Base-by-base conservation (phyloP, 352 stramenopile species). In the Phytophthora idaei region DNA sequence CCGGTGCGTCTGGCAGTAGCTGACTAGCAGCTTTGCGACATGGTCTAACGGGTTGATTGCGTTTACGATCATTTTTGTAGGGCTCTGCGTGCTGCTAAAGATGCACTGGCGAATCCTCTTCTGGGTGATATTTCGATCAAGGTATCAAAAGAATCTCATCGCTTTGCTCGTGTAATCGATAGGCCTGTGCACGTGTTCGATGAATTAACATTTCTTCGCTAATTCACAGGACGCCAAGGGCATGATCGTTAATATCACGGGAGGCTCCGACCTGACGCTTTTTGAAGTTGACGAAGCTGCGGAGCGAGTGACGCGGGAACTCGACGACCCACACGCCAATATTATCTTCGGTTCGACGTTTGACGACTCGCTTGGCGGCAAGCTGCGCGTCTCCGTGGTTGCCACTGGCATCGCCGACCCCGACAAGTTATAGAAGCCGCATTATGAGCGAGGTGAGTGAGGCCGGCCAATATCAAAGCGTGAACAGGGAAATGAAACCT, bases 221-320 rank as follows among this genome's bases (percentile, higher is more conserved):
- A 57, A 15, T 39, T 29, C 50, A 12, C 61, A 90, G 78, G 87
- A 92, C 42, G 91, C 91, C 47, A 97, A 97, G 76, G 93, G 95
- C 28, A 90, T 99, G 80, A 85, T 99, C 51, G 90, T 99, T 50
- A 98, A 98, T 72, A 98, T 99, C 66, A 97, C 91, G 6, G 95
- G 95, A 17, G 93, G 94, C 42, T 85, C 87, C 14, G 95, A 99
- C 67, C 76, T 99, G 80, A 97, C 90, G 60, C 80, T 99, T 32
- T 94, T 96, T 64, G 90, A 97, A 69, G 90, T 97, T 29, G 90
- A 97, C 59, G 84, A 94, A 57, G 90, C 90, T 14, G 89, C 87
- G 6, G 88, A 94, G 29, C 83, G 90, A 46, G 86, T 97, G 53
- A 97, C 87, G 5, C 73, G 83, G 65, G 90, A 97, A 65, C 82